Conservation (phyloP, 179 eudicot species). For the Drosera spatulata region DNA sequence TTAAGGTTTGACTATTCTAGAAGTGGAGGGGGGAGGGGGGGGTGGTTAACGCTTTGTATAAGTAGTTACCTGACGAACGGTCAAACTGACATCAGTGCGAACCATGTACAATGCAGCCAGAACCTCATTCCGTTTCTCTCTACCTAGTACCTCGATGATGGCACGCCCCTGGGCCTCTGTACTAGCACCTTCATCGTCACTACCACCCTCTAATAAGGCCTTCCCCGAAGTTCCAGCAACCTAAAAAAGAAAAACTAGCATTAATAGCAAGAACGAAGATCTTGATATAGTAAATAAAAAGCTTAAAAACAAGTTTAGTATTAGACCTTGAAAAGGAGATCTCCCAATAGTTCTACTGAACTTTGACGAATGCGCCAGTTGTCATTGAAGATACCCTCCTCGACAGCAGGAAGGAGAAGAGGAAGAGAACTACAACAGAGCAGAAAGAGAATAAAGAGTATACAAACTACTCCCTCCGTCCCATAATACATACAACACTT, state of each 20-base stretch:
- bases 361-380: constrained; percentile 97
- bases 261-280: neutral
- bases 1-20: too few relatives aligned
- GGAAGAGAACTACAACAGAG: constrained; percentile 64
- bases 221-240: constrained; percentile 99
- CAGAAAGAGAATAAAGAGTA: neutral
- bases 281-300: neutral
- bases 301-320: constrained; percentile 2
- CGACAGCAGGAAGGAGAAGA: constrained; percentile 96
- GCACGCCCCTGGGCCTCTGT: constrained; percentile 99
- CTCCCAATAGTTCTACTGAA: constrained; percentile 93
- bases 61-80: constrained; percentile 83
- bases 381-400: constrained; percentile 97
- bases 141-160: constrained; percentile 92
- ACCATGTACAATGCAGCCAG: constrained; percentile 99
- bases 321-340: constrained; percentile 85
- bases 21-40: too few relatives aligned
- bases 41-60: neutral
- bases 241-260: constrained; percentile 21
- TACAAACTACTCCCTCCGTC: neutral
- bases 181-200: constrained; percentile 99
- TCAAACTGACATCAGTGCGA: constrained; percentile 88
- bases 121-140: constrained; percentile 90
- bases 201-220: constrained; percentile 98
- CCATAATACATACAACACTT: too few relatives aligned